Evolutionary conservation across 1,284 basidiomycete genomes (phyloP).

Genomic region (Anthracocystis setariae): DNA sequence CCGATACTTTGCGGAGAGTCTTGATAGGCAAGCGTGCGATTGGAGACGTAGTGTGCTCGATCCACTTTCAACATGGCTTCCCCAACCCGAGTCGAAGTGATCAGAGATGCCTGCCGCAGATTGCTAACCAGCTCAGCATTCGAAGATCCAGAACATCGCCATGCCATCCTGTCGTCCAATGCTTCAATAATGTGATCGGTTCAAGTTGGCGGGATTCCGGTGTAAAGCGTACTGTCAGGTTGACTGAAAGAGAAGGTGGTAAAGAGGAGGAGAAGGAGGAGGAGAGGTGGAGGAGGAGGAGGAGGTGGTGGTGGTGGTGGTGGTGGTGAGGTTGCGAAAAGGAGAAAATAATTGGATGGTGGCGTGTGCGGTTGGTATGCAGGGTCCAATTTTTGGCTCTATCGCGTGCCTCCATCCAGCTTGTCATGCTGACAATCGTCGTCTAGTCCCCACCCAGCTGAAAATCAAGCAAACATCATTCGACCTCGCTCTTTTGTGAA

Average conservation of each 20-base stretch:
- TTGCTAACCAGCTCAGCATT: conserved; percentile 80
- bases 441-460: too few relatives aligned
- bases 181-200: too few relatives aligned
- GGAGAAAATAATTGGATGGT: background rate
- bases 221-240: too few relatives aligned
- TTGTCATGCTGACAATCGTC: too few relatives aligned
- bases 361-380: background rate
- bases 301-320: background rate
- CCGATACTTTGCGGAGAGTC: conserved; percentile 86
- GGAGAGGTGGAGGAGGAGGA: too few relatives aligned
- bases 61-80: conserved; percentile 56
- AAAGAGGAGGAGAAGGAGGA: too few relatives aligned
- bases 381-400: conserved; percentile 1
- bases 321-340: background rate
- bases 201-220: too few relatives aligned
- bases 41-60: conserved; percentile 74
- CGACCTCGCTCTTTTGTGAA: too few relatives aligned
- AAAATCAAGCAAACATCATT: too few relatives aligned
- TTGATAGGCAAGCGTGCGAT: conserved; percentile 72
- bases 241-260: too few relatives aligned
- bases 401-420: too few relatives aligned
- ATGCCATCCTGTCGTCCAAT: conserved; percentile 75
- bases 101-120: conserved; percentile 73
- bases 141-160: conserved; percentile 77
- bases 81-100: conserved; percentile 65